phyloP scores from a whole-genome alignment of 2,329 filamentous ascomycete genomes.

The Leptographium radiaticola region DNA sequence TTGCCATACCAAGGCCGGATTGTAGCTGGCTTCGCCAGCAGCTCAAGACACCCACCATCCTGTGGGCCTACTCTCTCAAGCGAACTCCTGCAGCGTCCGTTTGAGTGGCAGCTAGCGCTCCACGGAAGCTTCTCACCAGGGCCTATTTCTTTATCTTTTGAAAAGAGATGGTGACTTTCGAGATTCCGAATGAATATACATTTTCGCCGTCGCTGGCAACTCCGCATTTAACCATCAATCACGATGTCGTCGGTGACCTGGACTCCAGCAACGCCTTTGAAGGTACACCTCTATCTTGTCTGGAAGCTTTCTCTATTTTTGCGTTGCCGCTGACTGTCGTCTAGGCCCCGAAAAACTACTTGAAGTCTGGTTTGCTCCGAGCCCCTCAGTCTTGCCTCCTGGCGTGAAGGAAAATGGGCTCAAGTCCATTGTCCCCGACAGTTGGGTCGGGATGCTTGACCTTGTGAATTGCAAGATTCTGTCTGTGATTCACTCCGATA shows the following conservation, averaged over 20 bases:
- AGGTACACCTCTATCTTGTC: slow-evolving; percentile 33
- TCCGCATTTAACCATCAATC: slow-evolving; percentile 91
- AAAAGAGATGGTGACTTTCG: slow-evolving; percentile 70
- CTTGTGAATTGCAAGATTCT: slow-evolving; percentile 97
- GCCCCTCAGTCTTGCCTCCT: slow-evolving; percentile 57
- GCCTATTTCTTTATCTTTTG: not conserved
- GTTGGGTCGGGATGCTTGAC: slow-evolving; percentile 95
- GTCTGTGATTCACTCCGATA: slow-evolving; percentile 83
- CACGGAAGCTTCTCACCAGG: slow-evolving; percentile 40
- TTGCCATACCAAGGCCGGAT: slow-evolving; percentile 24
- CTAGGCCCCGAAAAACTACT: slow-evolving; percentile 88
- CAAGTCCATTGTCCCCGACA: slow-evolving; percentile 71
- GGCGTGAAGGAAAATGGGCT: slow-evolving; percentile 62
- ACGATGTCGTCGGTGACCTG: slow-evolving; percentile 80
- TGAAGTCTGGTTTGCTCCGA: slow-evolving; percentile 94
- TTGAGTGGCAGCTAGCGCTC: slow-evolving; percentile 97
- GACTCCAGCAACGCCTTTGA: slow-evolving; percentile 96
- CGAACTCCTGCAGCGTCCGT: slow-evolving; percentile 87
- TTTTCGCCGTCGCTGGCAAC: slow-evolving; percentile 72
- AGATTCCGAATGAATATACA: slow-evolving; percentile 69
- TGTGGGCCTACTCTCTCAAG: slow-evolving; percentile 97
- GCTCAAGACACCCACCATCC: slow-evolving; percentile 45
- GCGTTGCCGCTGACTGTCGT: not conserved
- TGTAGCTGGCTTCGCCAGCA: slow-evolving; percentile 87
- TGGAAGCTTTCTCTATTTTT: not conserved